These are phyloP conservation scores for Cladosporium sp. DNA, from an alignment of 2,329 filamentous ascomycete species.

Conservation along the genomic window DNA sequence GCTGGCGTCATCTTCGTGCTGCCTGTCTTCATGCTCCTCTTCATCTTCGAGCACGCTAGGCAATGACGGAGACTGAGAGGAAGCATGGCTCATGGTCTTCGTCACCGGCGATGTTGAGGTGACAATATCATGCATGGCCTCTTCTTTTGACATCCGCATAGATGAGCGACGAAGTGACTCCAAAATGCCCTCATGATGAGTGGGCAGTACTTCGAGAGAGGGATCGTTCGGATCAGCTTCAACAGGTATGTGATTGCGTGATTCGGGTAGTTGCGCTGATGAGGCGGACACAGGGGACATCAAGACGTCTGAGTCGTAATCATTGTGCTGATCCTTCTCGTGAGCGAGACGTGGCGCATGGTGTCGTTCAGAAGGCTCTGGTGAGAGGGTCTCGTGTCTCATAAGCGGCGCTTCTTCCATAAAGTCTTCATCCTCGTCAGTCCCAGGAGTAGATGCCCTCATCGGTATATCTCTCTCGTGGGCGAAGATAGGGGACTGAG, in stretches of 20 bases:
- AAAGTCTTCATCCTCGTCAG: conserved; percentile 21
- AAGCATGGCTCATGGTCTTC: conserved; percentile 13
- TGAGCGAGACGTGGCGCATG: neutral
- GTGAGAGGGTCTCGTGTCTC: conserved; percentile 27
- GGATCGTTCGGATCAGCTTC: conserved; percentile 27
- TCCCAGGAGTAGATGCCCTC: neutral
- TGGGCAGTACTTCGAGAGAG: conserved; percentile 31
- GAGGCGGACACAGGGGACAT: neutral
- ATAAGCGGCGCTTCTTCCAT: conserved; percentile 28
- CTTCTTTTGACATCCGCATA: conserved; percentile 22
- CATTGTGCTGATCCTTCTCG: conserved; percentile 13
- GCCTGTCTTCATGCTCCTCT: conserved; percentile 11
- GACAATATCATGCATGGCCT: conserved; percentile 12
- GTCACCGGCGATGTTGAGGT: conserved; percentile 5
- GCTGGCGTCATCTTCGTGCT: conserved; percentile 6
- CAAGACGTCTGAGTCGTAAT: conserved; percentile 15
- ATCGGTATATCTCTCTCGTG: conserved; percentile 2
- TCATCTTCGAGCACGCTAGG: conserved; percentile 27
- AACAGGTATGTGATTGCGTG: conserved; percentile 4
- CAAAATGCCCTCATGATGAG: conserved; percentile 30
- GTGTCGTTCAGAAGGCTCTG: neutral
- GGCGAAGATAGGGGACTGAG: conserved; percentile 3
- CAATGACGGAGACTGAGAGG: conserved; percentile 19
- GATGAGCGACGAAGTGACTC: conserved; percentile 28
- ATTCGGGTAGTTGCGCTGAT: neutral